Percentiles rank a stretch among this genome's conserved stretches.
Evolutionary conservation across 257 asterid genomes (phyloP).

Genomic region (Solanum corneliomulleri): DNA sequence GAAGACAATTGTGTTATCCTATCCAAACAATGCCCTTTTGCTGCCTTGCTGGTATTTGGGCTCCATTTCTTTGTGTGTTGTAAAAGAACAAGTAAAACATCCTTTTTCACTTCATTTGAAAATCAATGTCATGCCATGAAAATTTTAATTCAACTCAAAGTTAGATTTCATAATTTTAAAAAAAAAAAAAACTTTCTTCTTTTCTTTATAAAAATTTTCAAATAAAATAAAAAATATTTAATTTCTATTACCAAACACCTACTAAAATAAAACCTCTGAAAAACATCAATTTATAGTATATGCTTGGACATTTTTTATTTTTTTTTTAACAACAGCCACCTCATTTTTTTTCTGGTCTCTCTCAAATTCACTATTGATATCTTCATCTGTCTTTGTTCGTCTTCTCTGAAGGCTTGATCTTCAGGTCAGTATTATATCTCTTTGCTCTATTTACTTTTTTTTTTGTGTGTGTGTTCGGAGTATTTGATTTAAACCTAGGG

Average conservation of each 20-base stretch:
- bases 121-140: too few species aligned
- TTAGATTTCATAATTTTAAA: too few species aligned
- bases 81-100: too few species aligned
- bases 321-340: too few species aligned
- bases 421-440: neutral
- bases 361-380: neutral
- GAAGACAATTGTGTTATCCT: neutral
- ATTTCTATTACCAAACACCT: rapidly evolving
- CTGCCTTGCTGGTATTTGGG: too few species aligned
- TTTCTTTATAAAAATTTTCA: neutral
- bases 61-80: too few species aligned
- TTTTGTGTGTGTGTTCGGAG: neutral
- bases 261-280: neutral
- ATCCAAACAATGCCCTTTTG: neutral
- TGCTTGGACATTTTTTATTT: neutral
- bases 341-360: neutral
- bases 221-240: too few species aligned
- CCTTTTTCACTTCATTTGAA: too few species aligned
- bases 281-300: too few species aligned
- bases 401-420: neutral
- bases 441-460: neutral
- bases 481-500: neutral
- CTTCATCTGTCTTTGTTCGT: neutral
- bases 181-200: too few species aligned
- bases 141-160: neutral